These are phyloP conservation scores for Neurospora hispaniola DNA, from an alignment of 495 filamentous ascomycete genomes.

Conservation along the genomic window DNA sequence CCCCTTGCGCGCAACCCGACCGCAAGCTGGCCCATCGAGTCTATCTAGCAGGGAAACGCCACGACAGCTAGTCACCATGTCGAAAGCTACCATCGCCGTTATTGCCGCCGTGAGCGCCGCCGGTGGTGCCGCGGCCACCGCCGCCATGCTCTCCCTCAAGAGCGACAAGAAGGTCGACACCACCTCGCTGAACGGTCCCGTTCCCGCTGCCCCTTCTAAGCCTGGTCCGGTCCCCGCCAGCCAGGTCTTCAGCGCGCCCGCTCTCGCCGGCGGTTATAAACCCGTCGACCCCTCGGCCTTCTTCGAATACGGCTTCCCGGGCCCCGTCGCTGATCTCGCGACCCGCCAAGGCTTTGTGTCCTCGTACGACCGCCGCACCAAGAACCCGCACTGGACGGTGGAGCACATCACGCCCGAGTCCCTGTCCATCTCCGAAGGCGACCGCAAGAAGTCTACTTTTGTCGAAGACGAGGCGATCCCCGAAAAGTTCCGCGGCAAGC, in stretches of 20 bases:
- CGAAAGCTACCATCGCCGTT: constrained; percentile 75
- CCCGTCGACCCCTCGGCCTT: constrained; percentile 81
- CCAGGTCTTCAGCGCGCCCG: constrained; percentile 23
- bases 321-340: constrained; percentile 75
- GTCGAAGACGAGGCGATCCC: constrained; percentile 72
- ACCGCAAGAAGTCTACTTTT: constrained; percentile 77
- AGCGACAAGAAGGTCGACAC: constrained; percentile 33
- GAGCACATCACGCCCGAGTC: constrained; percentile 96
- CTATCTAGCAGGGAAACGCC: background rate
- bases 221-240: constrained; percentile 35
- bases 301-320: constrained; percentile 95
- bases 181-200: constrained; percentile 24
- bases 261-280: constrained; percentile 16
- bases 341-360: constrained; percentile 64
- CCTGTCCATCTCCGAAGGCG: constrained; percentile 58
- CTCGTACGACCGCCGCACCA: constrained; percentile 80
- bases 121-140: constrained; percentile 73
- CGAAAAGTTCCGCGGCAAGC: constrained; percentile 73
- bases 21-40: background rate
- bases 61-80: constrained; percentile 43
- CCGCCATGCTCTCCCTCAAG: constrained; percentile 59
- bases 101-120: constrained; percentile 85
- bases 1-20: background rate
- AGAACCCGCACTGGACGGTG: constrained; percentile 90
- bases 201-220: constrained; percentile 15